Percentiles rank a stretch among this genome's conserved stretches.
phyloP scores from a whole-genome alignment of 495 filamentous ascomycete genomes.

The Penicillium silybi region DNA sequence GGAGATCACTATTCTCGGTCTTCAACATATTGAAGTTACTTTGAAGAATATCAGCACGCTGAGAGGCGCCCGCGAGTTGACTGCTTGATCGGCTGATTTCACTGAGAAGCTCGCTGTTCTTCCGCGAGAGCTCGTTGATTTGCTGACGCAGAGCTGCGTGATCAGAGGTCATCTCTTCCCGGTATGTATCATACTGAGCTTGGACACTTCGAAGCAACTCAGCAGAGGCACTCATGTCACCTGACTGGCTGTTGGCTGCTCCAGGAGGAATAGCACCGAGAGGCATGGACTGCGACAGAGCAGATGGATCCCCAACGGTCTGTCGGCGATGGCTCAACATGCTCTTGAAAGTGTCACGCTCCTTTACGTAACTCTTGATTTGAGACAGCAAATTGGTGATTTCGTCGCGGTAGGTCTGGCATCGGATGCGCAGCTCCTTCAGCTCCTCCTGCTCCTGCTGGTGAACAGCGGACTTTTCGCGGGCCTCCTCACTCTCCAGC shows the following conservation, averaged over 20 bases:
- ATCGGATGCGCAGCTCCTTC: slow-evolving; percentile 60
- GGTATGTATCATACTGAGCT: slow-evolving; percentile 82
- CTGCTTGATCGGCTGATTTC: slow-evolving; percentile 74
- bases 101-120: slow-evolving; percentile 75
- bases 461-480: slow-evolving; percentile 61
- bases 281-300: slow-evolving; percentile 62
- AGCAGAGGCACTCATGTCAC: slow-evolving; percentile 57
- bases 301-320: slow-evolving; percentile 54
- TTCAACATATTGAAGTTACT: slow-evolving; percentile 78
- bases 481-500: slow-evolving; percentile 88
- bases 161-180: slow-evolving; percentile 76
- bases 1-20: slow-evolving; percentile 76
- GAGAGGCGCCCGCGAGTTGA: slow-evolving; percentile 72
- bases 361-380: slow-evolving; percentile 87
- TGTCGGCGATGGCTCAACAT: slow-evolving; percentile 78
- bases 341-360: slow-evolving; percentile 94
- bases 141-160: slow-evolving; percentile 80
- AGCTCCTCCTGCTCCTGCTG: slow-evolving; percentile 71
- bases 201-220: slow-evolving; percentile 79
- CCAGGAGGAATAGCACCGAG: slow-evolving; percentile 41
- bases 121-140: slow-evolving; percentile 71
- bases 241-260: slow-evolving; percentile 36
- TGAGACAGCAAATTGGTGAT: slow-evolving; percentile 71
- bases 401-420: slow-evolving; percentile 64
- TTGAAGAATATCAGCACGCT: slow-evolving; percentile 87